A percentile compares a stretch with the other conserved stretches of the same genome.
phyloP scores from a whole-genome alignment of 805 yeast genomes.

The Ogataea parapolymorpha region DNA sequence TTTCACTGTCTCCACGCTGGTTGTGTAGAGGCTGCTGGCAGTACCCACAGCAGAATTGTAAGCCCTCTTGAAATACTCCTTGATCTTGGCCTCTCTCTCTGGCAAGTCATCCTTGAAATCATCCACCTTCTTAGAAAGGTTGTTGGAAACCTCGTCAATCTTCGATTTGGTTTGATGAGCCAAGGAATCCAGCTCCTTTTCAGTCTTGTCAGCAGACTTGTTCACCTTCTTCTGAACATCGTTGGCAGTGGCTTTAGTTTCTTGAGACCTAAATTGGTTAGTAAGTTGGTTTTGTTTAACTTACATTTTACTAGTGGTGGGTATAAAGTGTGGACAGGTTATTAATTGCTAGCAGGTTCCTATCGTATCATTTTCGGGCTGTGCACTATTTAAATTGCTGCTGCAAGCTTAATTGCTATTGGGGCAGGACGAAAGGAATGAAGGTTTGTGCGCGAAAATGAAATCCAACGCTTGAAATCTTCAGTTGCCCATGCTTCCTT shows the following conservation, averaged over 20 bases:
- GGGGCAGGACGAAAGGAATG: conserved; percentile 5
- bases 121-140: conserved; percentile 18
- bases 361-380: conserved; percentile 3
- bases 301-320: conserved; percentile 5
- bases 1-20: conserved; percentile 15
- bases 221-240: conserved; percentile 15
- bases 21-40: conserved; percentile 11
- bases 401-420: conserved; percentile 9
- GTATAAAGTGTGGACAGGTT: conserved; percentile 4
- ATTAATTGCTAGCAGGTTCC: conserved; percentile 6
- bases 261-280: conserved; percentile 12
- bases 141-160: conserved; percentile 15
- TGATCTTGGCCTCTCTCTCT: conserved; percentile 15
- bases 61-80: conserved; percentile 14
- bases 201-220: conserved; percentile 11
- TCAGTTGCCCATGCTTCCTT: no score
- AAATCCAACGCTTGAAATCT: no score
- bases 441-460: neutral
- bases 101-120: conserved; percentile 22
- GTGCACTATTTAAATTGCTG: conserved; percentile 9
- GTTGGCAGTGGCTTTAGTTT: conserved; percentile 13
- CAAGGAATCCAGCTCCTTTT: conserved; percentile 17
- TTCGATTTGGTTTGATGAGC: conserved; percentile 17
- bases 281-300: neutral
- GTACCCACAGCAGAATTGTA: conserved; percentile 13